phyloP scores from a whole-genome alignment of 2,329 filamentous ascomycete genomes.

The Aspergillus fijiensis region DNA sequence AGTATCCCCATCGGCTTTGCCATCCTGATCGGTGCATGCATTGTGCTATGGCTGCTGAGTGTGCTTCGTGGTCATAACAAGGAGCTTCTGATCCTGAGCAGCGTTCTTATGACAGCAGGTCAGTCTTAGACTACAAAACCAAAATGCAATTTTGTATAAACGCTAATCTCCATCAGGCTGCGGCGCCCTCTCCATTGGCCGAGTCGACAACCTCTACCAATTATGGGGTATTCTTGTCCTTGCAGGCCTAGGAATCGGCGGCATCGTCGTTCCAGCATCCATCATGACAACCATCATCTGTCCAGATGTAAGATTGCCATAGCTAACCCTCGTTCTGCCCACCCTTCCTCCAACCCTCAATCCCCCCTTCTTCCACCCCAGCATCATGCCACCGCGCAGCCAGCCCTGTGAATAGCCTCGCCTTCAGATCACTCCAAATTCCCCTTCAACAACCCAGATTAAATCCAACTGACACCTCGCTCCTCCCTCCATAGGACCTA shows the following conservation, averaged over 20 bases:
- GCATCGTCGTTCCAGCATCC: slow-evolving; percentile 65
- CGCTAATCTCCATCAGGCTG: slow-evolving; percentile 39
- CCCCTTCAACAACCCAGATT: not conserved
- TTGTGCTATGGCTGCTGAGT: slow-evolving; percentile 59
- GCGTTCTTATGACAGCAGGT: slow-evolving; percentile 64
- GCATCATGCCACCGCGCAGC: too few relatives aligned
- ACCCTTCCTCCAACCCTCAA: not conserved
- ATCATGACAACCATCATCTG: slow-evolving; percentile 70
- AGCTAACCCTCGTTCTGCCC: not conserved
- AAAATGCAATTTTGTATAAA: not conserved
- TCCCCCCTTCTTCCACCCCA: not conserved
- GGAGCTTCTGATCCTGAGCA: slow-evolving; percentile 59
- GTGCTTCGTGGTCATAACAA: slow-evolving; percentile 59
- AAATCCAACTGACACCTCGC: not conserved
- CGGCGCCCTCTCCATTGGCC: slow-evolving; percentile 54
- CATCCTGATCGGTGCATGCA: slow-evolving; percentile 61
- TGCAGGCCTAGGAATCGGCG: slow-evolving; percentile 64
- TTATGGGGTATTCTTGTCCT: slow-evolving; percentile 61
- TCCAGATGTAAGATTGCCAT: slow-evolving; percentile 51
- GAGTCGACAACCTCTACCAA: slow-evolving; percentile 53
- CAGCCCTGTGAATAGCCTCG: too few relatives aligned
- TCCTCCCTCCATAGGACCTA: slow-evolving; percentile 46
- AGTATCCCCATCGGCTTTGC: slow-evolving; percentile 64
- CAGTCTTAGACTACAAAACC: slow-evolving; percentile 7
- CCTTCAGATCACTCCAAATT: too few relatives aligned